Conservation (phyloP, 331 rosid genomes). For the Malus hybrid region DNA sequence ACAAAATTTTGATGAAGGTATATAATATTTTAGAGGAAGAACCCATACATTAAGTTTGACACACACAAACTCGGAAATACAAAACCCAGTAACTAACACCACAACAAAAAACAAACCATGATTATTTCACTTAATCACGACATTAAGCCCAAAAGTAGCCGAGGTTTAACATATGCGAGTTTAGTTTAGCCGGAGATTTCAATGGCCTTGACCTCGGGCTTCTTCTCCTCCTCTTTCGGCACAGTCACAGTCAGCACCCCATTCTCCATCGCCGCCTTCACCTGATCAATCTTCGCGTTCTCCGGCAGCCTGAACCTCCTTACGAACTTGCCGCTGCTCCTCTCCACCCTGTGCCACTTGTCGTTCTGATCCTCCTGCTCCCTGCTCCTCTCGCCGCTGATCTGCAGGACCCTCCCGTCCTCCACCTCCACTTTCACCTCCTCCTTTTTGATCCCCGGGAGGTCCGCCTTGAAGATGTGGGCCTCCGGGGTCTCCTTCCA, state of each 20-base stretch:
- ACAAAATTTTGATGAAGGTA: no score
- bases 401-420: conserved; percentile 48
- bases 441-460: conserved; percentile 53
- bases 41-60: neutral
- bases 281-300: conserved; percentile 39
- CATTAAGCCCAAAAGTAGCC: neutral
- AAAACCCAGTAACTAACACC: neutral
- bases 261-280: conserved; percentile 45
- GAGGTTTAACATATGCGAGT: neutral
- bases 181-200: conserved; percentile 38
- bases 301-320: conserved; percentile 64
- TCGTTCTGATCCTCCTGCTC: conserved; percentile 55
- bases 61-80: neutral
- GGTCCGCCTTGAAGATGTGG: conserved; percentile 53
- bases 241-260: conserved; percentile 55
- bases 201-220: conserved; percentile 33
- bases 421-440: conserved; percentile 61
- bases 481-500: conserved; percentile 65
- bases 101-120: neutral
- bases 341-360: conserved; percentile 58
- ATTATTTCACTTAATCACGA: neutral
- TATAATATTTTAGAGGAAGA: neutral
- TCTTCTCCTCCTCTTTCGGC: conserved; percentile 43
- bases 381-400: conserved; percentile 49
- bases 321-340: conserved; percentile 46